Evolutionary conservation across 306 rosid genomes (phyloP).

Genomic region (Canavalia ensiformis): DNA sequence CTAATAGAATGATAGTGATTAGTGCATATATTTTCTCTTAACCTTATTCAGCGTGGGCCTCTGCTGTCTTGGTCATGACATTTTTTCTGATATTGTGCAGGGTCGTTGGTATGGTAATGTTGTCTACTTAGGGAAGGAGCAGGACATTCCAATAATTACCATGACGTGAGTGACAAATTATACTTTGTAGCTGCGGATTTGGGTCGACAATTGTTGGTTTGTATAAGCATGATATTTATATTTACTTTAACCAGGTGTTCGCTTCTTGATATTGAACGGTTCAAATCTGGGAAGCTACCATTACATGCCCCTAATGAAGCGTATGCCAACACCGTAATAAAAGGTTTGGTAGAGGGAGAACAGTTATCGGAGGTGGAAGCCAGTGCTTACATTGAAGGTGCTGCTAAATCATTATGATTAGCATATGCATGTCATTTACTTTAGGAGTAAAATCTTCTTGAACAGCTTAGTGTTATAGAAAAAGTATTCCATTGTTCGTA

Average conservation of each 20-base stretch:
- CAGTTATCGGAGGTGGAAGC: conserved; percentile 80
- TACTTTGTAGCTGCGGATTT: background rate
- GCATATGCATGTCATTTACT: conserved; percentile 22
- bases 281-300: conserved; percentile 70
- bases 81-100: conserved; percentile 55
- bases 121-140: conserved; percentile 77
- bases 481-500: background rate
- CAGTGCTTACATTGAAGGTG: conserved; percentile 65
- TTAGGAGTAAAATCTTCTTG: conserved; percentile 37
- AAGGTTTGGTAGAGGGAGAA: conserved; percentile 80
- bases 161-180: conserved; percentile 75
- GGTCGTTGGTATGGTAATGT: conserved; percentile 75
- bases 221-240: background rate
- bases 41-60: background rate
- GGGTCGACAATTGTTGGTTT: background rate
- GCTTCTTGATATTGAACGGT: conserved; percentile 52
- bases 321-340: conserved; percentile 63
- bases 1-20: background rate
- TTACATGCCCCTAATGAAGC: conserved; percentile 64
- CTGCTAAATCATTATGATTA: conserved; percentile 59
- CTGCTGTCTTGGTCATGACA: background rate
- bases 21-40: conserved; percentile 21
- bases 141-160: conserved; percentile 69
- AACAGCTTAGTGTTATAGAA: conserved; percentile 9
- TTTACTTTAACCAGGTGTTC: conserved; percentile 64